These are phyloP conservation scores for Debaryomyces subglobosus DNA, from an alignment of 1,139 yeast species.

Conservation along the genomic window DNA sequence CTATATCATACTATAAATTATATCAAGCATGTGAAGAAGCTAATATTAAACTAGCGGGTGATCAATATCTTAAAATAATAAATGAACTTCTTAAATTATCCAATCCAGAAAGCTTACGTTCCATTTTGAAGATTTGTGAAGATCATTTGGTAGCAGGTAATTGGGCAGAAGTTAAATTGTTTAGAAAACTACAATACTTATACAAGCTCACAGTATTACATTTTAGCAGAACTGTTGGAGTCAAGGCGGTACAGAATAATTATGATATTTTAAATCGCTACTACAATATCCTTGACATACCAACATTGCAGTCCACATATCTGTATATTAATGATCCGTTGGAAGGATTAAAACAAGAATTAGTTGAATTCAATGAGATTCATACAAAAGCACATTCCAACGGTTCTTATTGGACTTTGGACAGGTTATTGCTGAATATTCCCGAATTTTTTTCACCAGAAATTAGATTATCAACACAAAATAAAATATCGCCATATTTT, in stretches of 20 bases:
- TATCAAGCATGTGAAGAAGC: slow-evolving; percentile 10
- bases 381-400: slow-evolving; percentile 3
- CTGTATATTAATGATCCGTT: slow-evolving; percentile 8
- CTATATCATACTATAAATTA: slow-evolving; percentile 16
- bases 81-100: slow-evolving; percentile 17
- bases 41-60: slow-evolving; percentile 22
- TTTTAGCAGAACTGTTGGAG: slow-evolving; percentile 18
- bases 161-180: slow-evolving; percentile 30
- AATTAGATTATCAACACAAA: slow-evolving; percentile 20
- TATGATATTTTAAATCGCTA: slow-evolving; percentile 31
- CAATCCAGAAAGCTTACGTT: slow-evolving; percentile 16
- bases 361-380: slow-evolving; percentile 12
- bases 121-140: slow-evolving; percentile 31
- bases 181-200: slow-evolving; percentile 25
- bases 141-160: slow-evolving; percentile 33
- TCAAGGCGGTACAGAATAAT: slow-evolving; percentile 16
- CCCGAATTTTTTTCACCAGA: slow-evolving; percentile 33
- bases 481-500: slow-evolving; percentile 22
- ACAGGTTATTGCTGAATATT: slow-evolving; percentile 18
- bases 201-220: slow-evolving; percentile 29
- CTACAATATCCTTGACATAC: slow-evolving; percentile 26
- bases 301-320: slow-evolving; percentile 12
- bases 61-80: slow-evolving; percentile 22
- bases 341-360: slow-evolving; percentile 12
- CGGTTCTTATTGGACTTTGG: slow-evolving; percentile 14